Conservation (phyloP, 257 asterid genomes). For the Linderniella brevidens region DNA sequence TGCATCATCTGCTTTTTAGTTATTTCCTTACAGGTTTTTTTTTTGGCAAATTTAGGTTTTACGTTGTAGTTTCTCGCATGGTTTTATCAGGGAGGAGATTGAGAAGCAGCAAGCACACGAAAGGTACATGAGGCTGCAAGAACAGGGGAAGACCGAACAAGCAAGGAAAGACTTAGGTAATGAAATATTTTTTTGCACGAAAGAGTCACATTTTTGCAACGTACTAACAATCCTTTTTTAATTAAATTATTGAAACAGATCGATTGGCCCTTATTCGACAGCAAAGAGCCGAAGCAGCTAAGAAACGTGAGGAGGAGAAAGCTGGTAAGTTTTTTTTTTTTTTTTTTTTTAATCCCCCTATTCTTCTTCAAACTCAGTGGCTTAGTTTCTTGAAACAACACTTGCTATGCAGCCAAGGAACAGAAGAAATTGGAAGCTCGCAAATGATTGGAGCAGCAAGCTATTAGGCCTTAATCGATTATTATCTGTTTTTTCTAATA, state of each 20-base stretch:
- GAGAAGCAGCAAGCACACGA: slow-evolving; percentile 88
- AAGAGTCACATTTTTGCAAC: neutral
- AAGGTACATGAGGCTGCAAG: slow-evolving; percentile 94
- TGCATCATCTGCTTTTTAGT: slow-evolving; percentile 7
- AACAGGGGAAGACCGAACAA: slow-evolving; percentile 94
- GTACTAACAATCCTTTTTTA: neutral
- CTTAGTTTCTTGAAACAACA: neutral
- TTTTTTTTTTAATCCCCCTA: neutral
- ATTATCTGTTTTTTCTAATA: too few species aligned
- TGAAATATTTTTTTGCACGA: neutral
- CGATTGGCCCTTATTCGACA: slow-evolving; percentile 65
- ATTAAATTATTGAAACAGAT: slow-evolving; percentile 19
- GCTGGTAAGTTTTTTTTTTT: slow-evolving; percentile 21
- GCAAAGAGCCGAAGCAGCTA: slow-evolving; percentile 55
- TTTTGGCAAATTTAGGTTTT: neutral
- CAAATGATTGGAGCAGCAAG: slow-evolving; percentile 19
- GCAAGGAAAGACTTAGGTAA: slow-evolving; percentile 89
- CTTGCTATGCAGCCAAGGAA: slow-evolving; percentile 38
- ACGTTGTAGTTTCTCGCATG: neutral
- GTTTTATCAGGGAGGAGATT: slow-evolving; percentile 66
- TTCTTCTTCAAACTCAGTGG: neutral
- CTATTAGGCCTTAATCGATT: too few species aligned
- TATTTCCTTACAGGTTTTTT: neutral
- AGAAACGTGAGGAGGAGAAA: slow-evolving; percentile 61
- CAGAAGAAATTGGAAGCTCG: slow-evolving; percentile 58